Evolutionary conservation across 768 basidiomycete genomes (phyloP).

Genomic region (Mycena metata): DNA sequence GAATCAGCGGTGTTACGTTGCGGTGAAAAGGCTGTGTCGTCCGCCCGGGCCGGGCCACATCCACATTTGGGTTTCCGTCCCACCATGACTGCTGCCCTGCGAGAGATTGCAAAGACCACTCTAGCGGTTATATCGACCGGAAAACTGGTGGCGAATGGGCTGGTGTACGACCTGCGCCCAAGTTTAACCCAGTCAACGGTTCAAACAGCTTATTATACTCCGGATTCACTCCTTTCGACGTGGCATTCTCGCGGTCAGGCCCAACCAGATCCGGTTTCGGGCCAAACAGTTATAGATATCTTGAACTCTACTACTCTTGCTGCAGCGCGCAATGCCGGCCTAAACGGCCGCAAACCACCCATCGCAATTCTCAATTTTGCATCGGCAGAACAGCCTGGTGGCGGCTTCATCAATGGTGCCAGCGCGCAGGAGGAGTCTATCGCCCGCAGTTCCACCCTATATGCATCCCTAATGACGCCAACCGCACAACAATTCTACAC

Average conservation of each 20-base stretch:
- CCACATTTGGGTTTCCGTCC: neutral
- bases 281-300: slow-evolving; percentile 58
- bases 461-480: slow-evolving; percentile 68
- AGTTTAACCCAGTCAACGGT: slow-evolving; percentile 48
- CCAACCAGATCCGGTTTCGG: slow-evolving; percentile 7
- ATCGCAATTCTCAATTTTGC: slow-evolving; percentile 86
- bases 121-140: slow-evolving; percentile 23
- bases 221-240: slow-evolving; percentile 60
- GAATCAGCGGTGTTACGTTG: no score
- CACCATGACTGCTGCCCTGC: slow-evolving; percentile 18
- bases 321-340: slow-evolving; percentile 58
- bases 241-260: slow-evolving; percentile 56
- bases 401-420: slow-evolving; percentile 80
- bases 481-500: slow-evolving; percentile 73
- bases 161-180: slow-evolving; percentile 46
- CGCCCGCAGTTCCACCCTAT: slow-evolving; percentile 81
- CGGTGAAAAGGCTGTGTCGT: no score
- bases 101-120: slow-evolving; percentile 27
- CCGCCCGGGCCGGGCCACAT: no score
- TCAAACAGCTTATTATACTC: slow-evolving; percentile 67
- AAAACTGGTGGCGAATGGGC: slow-evolving; percentile 40
- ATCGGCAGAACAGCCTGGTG: slow-evolving; percentile 71
- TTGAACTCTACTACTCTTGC: slow-evolving; percentile 75
- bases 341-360: slow-evolving; percentile 40
- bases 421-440: slow-evolving; percentile 87